These are phyloP conservation scores for Syzygium malaccense DNA, from an alignment of 441 rosid species.

Conservation along the genomic window DNA sequence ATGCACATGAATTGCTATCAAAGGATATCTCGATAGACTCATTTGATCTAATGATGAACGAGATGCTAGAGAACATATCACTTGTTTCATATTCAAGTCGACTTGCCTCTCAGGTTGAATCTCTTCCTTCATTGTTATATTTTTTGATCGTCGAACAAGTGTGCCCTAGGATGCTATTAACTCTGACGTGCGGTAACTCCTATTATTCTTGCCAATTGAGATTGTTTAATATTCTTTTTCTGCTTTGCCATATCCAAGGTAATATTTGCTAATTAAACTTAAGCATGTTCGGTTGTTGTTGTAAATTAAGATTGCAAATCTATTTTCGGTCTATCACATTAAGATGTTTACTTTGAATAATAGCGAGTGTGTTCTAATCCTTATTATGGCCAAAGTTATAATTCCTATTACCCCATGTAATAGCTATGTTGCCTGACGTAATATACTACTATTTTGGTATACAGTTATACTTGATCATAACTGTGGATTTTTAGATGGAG, in stretches of 20 bases:
- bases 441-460: no score
- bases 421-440: background rate
- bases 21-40: constrained; percentile 80
- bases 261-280: background rate
- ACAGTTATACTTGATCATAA: no score
- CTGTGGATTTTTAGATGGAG: no score
- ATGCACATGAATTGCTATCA: constrained; percentile 77
- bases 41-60: constrained; percentile 81
- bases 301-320: background rate
- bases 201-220: background rate
- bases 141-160: background rate
- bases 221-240: background rate
- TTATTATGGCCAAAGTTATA: background rate
- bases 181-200: background rate
- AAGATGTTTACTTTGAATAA: background rate
- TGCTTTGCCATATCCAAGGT: background rate
- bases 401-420: background rate
- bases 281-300: background rate
- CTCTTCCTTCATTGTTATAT: constrained; percentile 1
- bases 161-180: background rate
- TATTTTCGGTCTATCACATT: background rate
- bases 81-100: constrained; percentile 97
- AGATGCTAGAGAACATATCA: constrained; percentile 96
- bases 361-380: background rate
- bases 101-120: constrained; percentile 92